phyloP scores from a whole-genome alignment of 306 rosid species.

The Pterocarpus santalinus region DNA sequence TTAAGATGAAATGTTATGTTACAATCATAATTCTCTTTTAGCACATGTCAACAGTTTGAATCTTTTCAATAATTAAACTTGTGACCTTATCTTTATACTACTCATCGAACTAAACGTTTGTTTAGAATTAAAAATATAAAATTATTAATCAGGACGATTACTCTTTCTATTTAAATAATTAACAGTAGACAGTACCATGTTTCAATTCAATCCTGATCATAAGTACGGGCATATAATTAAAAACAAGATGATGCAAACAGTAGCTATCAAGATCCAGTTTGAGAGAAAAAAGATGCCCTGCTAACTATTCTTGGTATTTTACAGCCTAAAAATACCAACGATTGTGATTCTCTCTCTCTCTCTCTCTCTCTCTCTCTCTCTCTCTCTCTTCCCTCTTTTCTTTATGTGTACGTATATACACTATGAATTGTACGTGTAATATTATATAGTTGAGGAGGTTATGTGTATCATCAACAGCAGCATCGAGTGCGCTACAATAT shows the following conservation, averaged over 20 bases:
- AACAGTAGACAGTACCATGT: neutral
- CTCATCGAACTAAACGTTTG: neutral
- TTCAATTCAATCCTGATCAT: neutral
- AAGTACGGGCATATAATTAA: neutral
- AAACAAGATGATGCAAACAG: neutral
- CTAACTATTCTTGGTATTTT: conserved; percentile 54
- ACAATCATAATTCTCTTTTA: neutral
- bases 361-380: neutral
- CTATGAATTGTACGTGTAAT: conserved; percentile 6
- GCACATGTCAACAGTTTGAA: neutral
- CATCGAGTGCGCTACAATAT: conserved; percentile 42
- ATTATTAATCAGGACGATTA: neutral
- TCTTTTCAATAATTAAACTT: neutral
- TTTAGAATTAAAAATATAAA: neutral
- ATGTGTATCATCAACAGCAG: conserved; percentile 7
- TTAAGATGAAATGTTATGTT: neutral
- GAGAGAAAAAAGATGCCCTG: conserved; percentile 50
- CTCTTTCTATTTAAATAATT: neutral
- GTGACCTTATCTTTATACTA: neutral
- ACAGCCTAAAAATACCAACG: conserved; percentile 47
- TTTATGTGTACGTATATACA: neutral
- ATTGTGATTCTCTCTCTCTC: conserved; percentile 3
- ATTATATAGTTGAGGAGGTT: neutral
- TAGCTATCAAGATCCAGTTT: neutral
- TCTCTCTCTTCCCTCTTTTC: too few species aligned